These are phyloP conservation scores for Mrakia blollopis DNA, from an alignment of 768 basidiomycete species.

Conservation along the genomic window DNA sequence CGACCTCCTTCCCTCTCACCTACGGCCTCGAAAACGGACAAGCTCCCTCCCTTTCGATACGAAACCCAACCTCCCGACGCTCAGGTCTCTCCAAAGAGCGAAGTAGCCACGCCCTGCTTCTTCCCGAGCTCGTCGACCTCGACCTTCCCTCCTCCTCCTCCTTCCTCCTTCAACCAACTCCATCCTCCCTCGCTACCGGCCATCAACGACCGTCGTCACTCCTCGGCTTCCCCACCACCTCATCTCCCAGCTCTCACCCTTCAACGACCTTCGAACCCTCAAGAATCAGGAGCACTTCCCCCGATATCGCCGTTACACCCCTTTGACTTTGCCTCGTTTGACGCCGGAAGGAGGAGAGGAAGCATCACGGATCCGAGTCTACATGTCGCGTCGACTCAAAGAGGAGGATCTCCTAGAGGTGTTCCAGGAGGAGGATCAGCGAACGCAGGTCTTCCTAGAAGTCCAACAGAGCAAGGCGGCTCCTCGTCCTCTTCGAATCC, in stretches of 20 bases:
- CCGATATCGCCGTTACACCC: background rate
- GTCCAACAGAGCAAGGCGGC: background rate
- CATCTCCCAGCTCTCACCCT: constrained; percentile 15
- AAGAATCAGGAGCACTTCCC: background rate
- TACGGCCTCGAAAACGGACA: background rate
- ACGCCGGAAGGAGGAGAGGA: background rate
- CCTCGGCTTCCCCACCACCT: constrained; percentile 1
- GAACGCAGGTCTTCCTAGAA: background rate
- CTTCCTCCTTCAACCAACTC: background rate
- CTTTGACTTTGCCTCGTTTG: background rate
- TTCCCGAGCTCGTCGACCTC: background rate
- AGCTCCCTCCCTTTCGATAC: constrained; percentile 10
- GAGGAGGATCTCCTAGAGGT: background rate
- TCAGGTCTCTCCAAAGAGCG: background rate
- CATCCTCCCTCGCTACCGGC: background rate
- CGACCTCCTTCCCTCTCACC: background rate
- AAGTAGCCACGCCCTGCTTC: background rate
- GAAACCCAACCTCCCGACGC: background rate
- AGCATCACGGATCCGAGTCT: constrained; percentile 1
- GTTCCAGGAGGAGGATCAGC: background rate
- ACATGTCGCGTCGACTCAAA: background rate
- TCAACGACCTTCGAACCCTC: constrained; percentile 20
- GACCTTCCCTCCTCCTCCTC: background rate
- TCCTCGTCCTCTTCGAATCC: background rate
- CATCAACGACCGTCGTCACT: constrained; percentile 6